Percentiles rank a stretch among this genome's conserved stretches.
phyloP scores from a whole-genome alignment of 345 rosid species.

The Salix exigua region DNA sequence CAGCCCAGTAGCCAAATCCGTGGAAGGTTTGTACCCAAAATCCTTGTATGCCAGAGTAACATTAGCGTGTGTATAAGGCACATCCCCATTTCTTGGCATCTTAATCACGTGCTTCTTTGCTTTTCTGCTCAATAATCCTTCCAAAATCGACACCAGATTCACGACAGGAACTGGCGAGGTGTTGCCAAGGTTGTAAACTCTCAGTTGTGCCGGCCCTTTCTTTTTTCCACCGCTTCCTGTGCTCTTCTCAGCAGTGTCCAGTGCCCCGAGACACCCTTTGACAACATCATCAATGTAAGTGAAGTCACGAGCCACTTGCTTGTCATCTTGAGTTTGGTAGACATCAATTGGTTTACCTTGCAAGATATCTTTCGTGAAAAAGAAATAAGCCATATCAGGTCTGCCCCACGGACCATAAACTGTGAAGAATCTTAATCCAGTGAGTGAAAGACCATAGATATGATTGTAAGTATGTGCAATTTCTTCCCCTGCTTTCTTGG shows the following conservation, averaged over 20 bases:
- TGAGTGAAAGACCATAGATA: conserved; percentile 22
- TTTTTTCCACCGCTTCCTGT: conserved; percentile 26
- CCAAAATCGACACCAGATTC: conserved; percentile 19
- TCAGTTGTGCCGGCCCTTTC: conserved; percentile 22
- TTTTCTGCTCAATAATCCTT: conserved; percentile 15
- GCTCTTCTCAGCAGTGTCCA: conserved; percentile 30
- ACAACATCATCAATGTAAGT: conserved; percentile 24
- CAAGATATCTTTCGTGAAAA: conserved; percentile 22
- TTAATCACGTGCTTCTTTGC: conserved; percentile 25
- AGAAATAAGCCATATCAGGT: conserved; percentile 30
- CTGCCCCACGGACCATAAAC: conserved; percentile 31
- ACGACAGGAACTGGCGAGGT: conserved; percentile 25
- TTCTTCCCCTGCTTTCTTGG: conserved; percentile 29
- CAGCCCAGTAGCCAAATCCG: conserved; percentile 21
- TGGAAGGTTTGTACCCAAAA: conserved; percentile 21
- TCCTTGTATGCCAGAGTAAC: conserved; percentile 20
- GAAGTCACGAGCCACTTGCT: conserved; percentile 31
- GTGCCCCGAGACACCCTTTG: conserved; percentile 23
- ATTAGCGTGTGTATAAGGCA: conserved; percentile 23
- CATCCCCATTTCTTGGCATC: conserved; percentile 31
- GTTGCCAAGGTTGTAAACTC: conserved; percentile 26
- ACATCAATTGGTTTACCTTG: conserved; percentile 19
- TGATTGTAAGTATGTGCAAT: conserved; percentile 29
- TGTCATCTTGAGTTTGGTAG: conserved; percentile 18
- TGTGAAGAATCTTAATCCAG: conserved; percentile 26